Evolutionary conservation across 2,329 filamentous ascomycete genomes (phyloP).

Genomic region (Stagonosporopsis cucurbitacearum): DNA sequence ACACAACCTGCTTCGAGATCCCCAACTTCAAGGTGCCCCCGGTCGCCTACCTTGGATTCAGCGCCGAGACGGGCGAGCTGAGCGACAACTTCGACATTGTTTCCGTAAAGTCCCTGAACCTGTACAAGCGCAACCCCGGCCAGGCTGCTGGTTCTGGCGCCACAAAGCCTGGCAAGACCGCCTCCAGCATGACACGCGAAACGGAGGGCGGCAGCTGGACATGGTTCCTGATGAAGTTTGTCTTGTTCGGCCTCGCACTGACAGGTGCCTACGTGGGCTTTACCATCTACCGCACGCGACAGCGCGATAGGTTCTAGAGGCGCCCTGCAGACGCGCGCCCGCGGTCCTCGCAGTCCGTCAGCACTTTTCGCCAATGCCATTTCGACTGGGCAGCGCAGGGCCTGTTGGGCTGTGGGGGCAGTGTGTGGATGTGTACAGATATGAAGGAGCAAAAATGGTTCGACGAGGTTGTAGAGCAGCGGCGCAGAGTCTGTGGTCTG

Average conservation of each 20-base stretch:
- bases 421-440: slow-evolving; percentile 7
- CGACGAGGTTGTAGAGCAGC: slow-evolving; percentile 1
- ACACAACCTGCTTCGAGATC: slow-evolving; percentile 86
- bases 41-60: slow-evolving; percentile 69
- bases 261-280: slow-evolving; percentile 84
- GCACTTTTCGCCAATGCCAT: slow-evolving; percentile 10
- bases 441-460: slow-evolving; percentile 2
- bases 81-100: slow-evolving; percentile 98
- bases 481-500: slow-evolving; percentile 4
- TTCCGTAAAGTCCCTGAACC: slow-evolving; percentile 81
- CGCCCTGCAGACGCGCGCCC: neutral
- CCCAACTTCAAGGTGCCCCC: slow-evolving; percentile 74
- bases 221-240: slow-evolving; percentile 80
- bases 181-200: slow-evolving; percentile 48
- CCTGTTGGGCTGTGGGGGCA: slow-evolving; percentile 4
- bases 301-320: slow-evolving; percentile 54
- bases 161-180: slow-evolving; percentile 25
- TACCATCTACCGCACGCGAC: slow-evolving; percentile 77
- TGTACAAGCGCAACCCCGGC: slow-evolving; percentile 68
- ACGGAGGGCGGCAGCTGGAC: slow-evolving; percentile 66
- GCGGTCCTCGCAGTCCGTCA: neutral
- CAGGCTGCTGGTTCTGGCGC: slow-evolving; percentile 24
- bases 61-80: slow-evolving; percentile 92
- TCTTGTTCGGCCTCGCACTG: slow-evolving; percentile 73
- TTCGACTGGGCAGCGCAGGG: slow-evolving; percentile 3